Percentiles rank a stretch among this genome's conserved stretches.
Conservation (phyloP, 1,284 basidiomycete genomes). For the Trametes polyzona region DNA sequence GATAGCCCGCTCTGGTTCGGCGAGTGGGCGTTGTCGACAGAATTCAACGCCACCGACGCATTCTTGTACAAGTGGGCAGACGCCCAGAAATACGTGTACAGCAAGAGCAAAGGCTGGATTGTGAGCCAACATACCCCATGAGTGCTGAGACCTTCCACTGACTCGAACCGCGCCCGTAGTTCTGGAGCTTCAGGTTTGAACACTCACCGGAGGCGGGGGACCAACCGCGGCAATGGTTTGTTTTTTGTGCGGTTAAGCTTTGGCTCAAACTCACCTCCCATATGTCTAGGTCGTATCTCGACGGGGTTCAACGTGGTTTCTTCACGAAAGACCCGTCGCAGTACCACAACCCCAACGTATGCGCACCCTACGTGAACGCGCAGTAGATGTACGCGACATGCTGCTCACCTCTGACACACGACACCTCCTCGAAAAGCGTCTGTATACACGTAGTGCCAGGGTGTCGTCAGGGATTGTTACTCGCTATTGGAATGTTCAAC, state of each 20-base stretch:
- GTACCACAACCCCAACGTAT: conserved; percentile 62
- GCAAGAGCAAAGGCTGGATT: conserved; percentile 69
- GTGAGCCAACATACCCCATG: conserved; percentile 41
- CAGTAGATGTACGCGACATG: no score
- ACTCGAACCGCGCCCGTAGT: conserved; percentile 45
- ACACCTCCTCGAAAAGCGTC: no score
- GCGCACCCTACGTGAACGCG: conserved; percentile 48
- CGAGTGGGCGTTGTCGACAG: conserved; percentile 75
- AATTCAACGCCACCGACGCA: conserved; percentile 64
- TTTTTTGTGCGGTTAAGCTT: no score
- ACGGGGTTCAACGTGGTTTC: conserved; percentile 60
- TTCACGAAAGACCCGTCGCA: conserved; percentile 64
- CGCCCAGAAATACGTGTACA: conserved; percentile 73
- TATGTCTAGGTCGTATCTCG: conserved; percentile 83
- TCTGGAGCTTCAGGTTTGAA: conserved; percentile 81
- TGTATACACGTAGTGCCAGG: no score
- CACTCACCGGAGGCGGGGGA: conserved; percentile 52
- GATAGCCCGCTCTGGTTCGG: conserved; percentile 54
- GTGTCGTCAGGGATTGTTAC: no score
- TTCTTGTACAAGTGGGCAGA: conserved; percentile 78
- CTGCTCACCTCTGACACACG: no score
- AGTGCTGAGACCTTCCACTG: no score
- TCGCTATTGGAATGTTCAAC: no score
- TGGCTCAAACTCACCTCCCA: no score
- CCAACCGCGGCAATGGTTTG: conserved; percentile 62